Evolutionary conservation across 2,329 filamentous ascomycete genomes (phyloP), one percentile per base, ranked within the genome.

Genomic region (Pseudogymnoascus sp.): DNA sequence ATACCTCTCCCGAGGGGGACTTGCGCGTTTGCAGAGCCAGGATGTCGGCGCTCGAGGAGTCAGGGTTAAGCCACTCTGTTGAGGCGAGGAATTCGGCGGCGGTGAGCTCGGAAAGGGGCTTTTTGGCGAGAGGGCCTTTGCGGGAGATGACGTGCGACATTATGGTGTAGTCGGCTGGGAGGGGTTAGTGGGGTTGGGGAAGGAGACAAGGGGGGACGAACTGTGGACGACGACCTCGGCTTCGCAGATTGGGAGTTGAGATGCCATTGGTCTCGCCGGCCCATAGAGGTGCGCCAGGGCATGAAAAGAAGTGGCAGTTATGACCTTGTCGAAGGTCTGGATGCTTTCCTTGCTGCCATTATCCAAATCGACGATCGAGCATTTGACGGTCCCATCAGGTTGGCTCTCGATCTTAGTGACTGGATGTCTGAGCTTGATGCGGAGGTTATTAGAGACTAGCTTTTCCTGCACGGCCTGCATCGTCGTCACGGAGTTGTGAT

Each of bases 401-500:
- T 55, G 49, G 5, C 49, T 55, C 49, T 55, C 28, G 5, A 55
- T 55, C 12, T 33, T 55, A n/a, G n/a, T 33, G 28, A 55, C 25
- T 14, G 49, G 49, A 33, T 55, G 49, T 6, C 28, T 30, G 1
- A 55, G 49, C n/a, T 55, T 55, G n/a, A 55, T 55, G 28, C 28
- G 28, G n/a, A 55, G 49, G 4, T 55, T 55, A 9, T 55, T 55
- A 7, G 49, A 55, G 4, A 55, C 25, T 1, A 55, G 49, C 5
- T 55, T 55, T n/a, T 55, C 28, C n/a, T 55, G 49, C 49, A 55
- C 5, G 3, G 49, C 49, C 49, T 55, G 49, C 49, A 55, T 55
- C 49, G 49, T 55, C n/a, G 49, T 55, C 28, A 55, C 49, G 1
- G 49, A 55, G 9, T 55, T 55, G 16, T 55, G 49, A 14, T 55